These are phyloP conservation scores for Vitis rotundifolia DNA, from an alignment of 164 flowering plant species.

Conservation along the genomic window DNA sequence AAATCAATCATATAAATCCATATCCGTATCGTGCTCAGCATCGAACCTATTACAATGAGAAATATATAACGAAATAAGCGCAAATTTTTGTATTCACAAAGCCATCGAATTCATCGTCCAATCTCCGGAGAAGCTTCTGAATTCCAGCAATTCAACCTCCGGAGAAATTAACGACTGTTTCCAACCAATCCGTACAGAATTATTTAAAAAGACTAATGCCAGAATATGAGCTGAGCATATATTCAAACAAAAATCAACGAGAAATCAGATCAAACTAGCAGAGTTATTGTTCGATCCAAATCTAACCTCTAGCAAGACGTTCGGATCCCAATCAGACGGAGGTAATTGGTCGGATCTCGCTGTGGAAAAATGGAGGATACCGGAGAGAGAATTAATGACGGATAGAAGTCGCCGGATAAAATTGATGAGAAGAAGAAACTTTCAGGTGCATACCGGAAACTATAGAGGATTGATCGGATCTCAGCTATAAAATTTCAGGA, in stretches of 20 bases:
- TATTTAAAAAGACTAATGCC: not conserved
- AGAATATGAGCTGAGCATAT: too few relatives aligned
- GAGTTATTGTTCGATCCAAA: slow-evolving; percentile 9
- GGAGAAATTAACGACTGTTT: not conserved
- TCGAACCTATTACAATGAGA: too few relatives aligned
- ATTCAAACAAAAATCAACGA: not conserved
- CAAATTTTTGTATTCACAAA: not conserved
- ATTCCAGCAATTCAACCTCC: not conserved
- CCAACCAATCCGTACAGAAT: slow-evolving; percentile 7
- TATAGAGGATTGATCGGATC: slow-evolving; percentile 5
- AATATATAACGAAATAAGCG: too few relatives aligned
- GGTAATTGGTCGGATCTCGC: slow-evolving; percentile 11
- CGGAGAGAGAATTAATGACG: not conserved
- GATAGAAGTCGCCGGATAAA: not conserved
- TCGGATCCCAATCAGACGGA: slow-evolving; percentile 15
- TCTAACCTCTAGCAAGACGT: not conserved
- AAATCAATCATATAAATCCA: not conserved
- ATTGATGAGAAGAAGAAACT: not conserved
- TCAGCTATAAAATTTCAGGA: slow-evolving; percentile 1
- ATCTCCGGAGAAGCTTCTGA: not conserved
- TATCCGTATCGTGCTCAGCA: not conserved
- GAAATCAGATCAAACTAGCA: not conserved
- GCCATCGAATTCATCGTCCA: not conserved
- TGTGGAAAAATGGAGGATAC: not conserved
- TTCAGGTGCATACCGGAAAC: slow-evolving; percentile 1